These are phyloP conservation scores for Mortierella sp. DNA, from an alignment of 371 early-diverging fungal species.

Conservation along the genomic window DNA sequence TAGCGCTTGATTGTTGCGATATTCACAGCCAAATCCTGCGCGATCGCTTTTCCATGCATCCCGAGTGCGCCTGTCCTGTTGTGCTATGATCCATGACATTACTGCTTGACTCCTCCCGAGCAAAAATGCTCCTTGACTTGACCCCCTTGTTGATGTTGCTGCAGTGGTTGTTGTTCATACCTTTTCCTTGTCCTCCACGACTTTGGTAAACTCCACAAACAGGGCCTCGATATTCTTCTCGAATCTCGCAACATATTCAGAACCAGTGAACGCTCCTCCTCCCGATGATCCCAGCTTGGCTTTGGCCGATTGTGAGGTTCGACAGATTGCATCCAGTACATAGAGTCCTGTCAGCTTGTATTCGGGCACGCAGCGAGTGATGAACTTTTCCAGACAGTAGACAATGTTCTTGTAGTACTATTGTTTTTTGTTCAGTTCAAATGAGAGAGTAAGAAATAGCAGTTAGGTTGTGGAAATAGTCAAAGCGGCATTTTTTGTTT, in stretches of 20 bases:
- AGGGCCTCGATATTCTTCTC: slow-evolving; percentile 70
- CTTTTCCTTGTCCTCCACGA: slow-evolving; percentile 65
- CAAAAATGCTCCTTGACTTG: background rate
- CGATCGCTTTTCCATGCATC: background rate
- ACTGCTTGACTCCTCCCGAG: background rate
- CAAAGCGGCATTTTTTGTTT: background rate
- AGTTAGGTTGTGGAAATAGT: too few species aligned
- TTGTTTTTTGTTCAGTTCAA: background rate
- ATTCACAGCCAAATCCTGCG: background rate
- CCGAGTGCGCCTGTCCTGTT: background rate
- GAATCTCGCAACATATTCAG: slow-evolving; percentile 65
- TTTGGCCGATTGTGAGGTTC: slow-evolving; percentile 61
- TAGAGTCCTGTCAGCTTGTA: slow-evolving; percentile 73
- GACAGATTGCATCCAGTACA: slow-evolving; percentile 70
- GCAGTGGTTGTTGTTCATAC: slow-evolving; percentile 24
- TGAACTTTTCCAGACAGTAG: slow-evolving; percentile 68
- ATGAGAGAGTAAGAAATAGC: background rate
- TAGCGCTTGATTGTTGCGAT: background rate
- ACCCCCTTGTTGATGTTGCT: background rate
- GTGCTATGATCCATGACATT: too few species aligned
- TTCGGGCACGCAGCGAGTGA: slow-evolving; percentile 68
- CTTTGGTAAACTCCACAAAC: slow-evolving; percentile 65
- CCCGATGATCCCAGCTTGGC: slow-evolving; percentile 30
- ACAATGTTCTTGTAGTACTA: slow-evolving; percentile 75
- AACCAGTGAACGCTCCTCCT: slow-evolving; percentile 45